Conservation (phyloP, 2,329 filamentous ascomycete species). For the Torrubiellomyces zombiae region DNA sequence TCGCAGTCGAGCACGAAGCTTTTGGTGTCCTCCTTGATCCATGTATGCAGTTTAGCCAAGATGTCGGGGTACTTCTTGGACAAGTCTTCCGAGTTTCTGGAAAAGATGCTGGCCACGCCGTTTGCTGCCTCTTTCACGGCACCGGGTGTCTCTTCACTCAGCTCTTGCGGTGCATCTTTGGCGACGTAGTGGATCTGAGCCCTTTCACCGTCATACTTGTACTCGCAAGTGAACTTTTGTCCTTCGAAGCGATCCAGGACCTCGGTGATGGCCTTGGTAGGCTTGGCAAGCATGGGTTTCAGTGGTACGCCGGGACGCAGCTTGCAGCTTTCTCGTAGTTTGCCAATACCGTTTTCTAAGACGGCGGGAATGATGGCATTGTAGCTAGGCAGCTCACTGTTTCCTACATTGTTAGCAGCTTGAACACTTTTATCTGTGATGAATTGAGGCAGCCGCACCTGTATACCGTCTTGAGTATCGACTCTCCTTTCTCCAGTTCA, state of each 20-base stretch:
- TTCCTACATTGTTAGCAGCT: slow-evolving; percentile 17
- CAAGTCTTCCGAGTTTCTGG: slow-evolving; percentile 88
- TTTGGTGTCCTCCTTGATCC: slow-evolving; percentile 79
- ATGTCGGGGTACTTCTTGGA: slow-evolving; percentile 98
- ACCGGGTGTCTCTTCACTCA: slow-evolving; percentile 41
- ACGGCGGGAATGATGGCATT: slow-evolving; percentile 87
- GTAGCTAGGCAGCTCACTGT: slow-evolving; percentile 86
- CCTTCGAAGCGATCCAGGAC: slow-evolving; percentile 92
- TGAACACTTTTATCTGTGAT: not conserved
- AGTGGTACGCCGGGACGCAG: slow-evolving; percentile 84
- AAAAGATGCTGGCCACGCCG: slow-evolving; percentile 87
- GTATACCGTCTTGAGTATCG: slow-evolving; percentile 78
- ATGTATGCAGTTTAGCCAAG: slow-evolving; percentile 67
- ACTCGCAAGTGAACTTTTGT: slow-evolving; percentile 93
- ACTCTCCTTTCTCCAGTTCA: slow-evolving; percentile 69
- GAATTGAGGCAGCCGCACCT: slow-evolving; percentile 32
- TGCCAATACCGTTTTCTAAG: slow-evolving; percentile 69
- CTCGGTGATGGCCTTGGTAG: slow-evolving; percentile 95
- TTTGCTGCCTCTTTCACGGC: slow-evolving; percentile 49
- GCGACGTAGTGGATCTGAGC: slow-evolving; percentile 98
- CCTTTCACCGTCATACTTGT: slow-evolving; percentile 95
- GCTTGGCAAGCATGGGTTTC: slow-evolving; percentile 97
- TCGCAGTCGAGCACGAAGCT: slow-evolving; percentile 98
- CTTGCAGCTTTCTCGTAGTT: slow-evolving; percentile 72
- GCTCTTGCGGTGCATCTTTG: slow-evolving; percentile 55